phyloP scores from a whole-genome alignment of 768 basidiomycete genomes.

The Leccinellum rugosiceps region DNA sequence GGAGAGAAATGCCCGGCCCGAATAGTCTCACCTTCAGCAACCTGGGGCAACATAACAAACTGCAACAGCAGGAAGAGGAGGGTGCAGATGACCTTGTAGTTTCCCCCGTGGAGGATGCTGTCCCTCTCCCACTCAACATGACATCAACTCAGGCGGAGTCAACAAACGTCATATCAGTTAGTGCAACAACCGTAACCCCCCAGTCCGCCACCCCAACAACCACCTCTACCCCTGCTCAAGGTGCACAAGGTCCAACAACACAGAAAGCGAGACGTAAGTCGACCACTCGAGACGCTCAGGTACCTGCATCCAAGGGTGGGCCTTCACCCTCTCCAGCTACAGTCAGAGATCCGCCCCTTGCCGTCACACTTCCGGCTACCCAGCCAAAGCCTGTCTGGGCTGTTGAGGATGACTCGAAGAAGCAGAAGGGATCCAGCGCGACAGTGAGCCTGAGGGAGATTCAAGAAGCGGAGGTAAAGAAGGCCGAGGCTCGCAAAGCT shows the following conservation, averaged over 20 bases:
- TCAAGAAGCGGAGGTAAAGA: constrained; percentile 88
- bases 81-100: constrained; percentile 14
- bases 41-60: constrained; percentile 56
- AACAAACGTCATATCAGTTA: constrained; percentile 6
- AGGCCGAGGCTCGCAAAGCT: constrained; percentile 70
- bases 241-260: constrained; percentile 19
- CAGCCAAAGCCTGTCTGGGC: constrained; percentile 59
- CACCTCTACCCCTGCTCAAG: constrained; percentile 10
- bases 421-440: constrained; percentile 40
- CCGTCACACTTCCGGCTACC: constrained; percentile 17
- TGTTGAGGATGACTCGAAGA: constrained; percentile 66
- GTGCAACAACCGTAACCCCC: background rate
- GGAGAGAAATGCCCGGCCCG: constrained; percentile 42
- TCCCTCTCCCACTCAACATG: constrained; percentile 12
- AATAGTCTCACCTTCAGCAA: constrained; percentile 57
- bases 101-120: constrained; percentile 15
- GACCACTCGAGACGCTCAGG: constrained; percentile 24
- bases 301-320: constrained; percentile 17
- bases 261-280: constrained; percentile 29
- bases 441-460: constrained; percentile 86
- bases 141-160: constrained; percentile 15
- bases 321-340: constrained; percentile 4
- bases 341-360: constrained; percentile 24
- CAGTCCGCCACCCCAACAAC: constrained; percentile 10
- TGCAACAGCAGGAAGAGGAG: constrained; percentile 40